phyloP scores from a whole-genome alignment of 2,329 filamentous ascomycete species.

The Epichloe brachyelytri region DNA sequence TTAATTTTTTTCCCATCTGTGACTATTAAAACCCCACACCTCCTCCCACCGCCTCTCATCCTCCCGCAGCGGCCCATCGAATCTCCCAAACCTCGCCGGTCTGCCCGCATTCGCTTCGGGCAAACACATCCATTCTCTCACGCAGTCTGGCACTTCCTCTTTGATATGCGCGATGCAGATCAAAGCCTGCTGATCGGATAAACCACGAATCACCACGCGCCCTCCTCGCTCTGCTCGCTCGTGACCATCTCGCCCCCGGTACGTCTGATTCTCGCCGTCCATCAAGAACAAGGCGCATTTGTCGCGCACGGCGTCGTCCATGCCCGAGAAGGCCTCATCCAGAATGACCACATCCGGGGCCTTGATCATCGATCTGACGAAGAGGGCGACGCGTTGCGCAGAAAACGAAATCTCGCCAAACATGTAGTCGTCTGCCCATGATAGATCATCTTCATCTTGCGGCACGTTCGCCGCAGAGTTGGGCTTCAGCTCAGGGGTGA shows the following conservation, averaged over 20 bases:
- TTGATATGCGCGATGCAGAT: slow-evolving; percentile 86
- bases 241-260: slow-evolving; percentile 28
- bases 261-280: slow-evolving; percentile 40
- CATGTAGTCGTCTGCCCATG: slow-evolving; percentile 54
- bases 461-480: slow-evolving; percentile 14
- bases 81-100: slow-evolving; percentile 49
- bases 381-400: slow-evolving; percentile 72
- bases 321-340: slow-evolving; percentile 79
- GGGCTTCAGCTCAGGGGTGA: slow-evolving; percentile 64
- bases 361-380: slow-evolving; percentile 71
- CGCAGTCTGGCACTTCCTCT: slow-evolving; percentile 76
- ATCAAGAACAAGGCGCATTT: slow-evolving; percentile 76
- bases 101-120: slow-evolving; percentile 57
- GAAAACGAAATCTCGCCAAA: slow-evolving; percentile 71
- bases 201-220: slow-evolving; percentile 41
- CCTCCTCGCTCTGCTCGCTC: slow-evolving; percentile 23
- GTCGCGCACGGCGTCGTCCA: slow-evolving; percentile 70
- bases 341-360: slow-evolving; percentile 70
- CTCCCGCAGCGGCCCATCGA: slow-evolving; percentile 47
- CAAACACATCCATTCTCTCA: slow-evolving; percentile 76
- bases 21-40: slow-evolving; percentile 40
- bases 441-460: slow-evolving; percentile 17
- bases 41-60: slow-evolving; percentile 47
- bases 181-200: slow-evolving; percentile 62
- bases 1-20: too few species aligned